phyloP scores from a whole-genome alignment of 2,329 filamentous ascomycete species.

The Ophiostoma himal-ulmi region DNA sequence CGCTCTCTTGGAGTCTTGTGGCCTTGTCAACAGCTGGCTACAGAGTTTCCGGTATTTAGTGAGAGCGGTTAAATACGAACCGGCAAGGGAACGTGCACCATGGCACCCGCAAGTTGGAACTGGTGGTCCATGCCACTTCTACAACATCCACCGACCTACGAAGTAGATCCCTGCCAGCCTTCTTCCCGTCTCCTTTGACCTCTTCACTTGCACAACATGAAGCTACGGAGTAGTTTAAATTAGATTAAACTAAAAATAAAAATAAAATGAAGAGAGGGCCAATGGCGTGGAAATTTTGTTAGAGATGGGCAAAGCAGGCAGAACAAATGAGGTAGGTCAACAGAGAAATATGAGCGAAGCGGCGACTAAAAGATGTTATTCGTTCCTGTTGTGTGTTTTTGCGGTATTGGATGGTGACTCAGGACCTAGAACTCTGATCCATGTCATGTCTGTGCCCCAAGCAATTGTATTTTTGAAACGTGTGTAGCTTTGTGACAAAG shows the following conservation, averaged over 20 bases:
- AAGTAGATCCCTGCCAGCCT: not conserved
- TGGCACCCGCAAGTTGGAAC: slow-evolving; percentile 5
- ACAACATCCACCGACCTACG: not conserved
- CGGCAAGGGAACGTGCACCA: slow-evolving; percentile 15
- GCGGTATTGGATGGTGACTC: not conserved
- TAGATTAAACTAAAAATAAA: no score
- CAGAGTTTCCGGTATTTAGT: not conserved
- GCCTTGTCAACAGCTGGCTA: no score
- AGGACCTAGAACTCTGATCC: not conserved
- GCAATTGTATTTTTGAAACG: not conserved
- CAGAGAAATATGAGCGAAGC: not conserved
- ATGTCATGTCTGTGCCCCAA: not conserved
- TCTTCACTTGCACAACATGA: not conserved
- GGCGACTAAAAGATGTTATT: no score
- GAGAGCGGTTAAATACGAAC: not conserved
- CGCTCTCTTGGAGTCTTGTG: no score
- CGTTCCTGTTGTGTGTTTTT: no score
- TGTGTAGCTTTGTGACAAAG: not conserved
- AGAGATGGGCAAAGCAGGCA: not conserved
- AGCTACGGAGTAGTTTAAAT: not conserved
- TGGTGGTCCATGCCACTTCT: slow-evolving; percentile 16
- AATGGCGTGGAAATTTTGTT: not conserved
- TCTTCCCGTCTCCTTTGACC: not conserved
- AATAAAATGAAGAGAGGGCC: not conserved
- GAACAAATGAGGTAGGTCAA: not conserved